Evolutionary conservation across 345 rosid genomes (phyloP), one percentile per base, ranked within the genome.

Genomic region (Garcia nutans): DNA sequence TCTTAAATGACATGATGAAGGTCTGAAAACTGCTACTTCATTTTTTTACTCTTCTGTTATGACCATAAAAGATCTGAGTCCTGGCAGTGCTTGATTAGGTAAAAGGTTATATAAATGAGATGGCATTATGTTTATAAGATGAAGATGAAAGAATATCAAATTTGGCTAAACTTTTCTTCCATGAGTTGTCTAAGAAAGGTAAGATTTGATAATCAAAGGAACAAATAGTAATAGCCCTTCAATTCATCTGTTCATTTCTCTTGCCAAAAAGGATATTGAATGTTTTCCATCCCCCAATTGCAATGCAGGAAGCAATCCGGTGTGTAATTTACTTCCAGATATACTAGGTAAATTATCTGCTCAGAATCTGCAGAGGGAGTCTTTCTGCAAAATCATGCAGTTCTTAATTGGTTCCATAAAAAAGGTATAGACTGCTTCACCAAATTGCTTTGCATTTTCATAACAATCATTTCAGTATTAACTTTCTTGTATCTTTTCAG

Each of bases 1-100:
- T 96, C 84, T 81, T 93, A 86, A 96, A 96, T 84, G 99, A 96
- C 76, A 96, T 96, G 99, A 96, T 96, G 99, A 96, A 93, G 98
- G 98, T 96, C 50, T 19, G 80, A 74, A 47, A 70, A 52, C 78
- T 73, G 52, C 68, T 22, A 71, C 55, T 26, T 77, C 76, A 58
- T 74, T 41, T 62, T 55, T 76, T 56, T 72, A 26, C 23, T 72
- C 28, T 69, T 77, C 65, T 16, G 37, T 72, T 49, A n/a, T 63
- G 33, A 67, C 58, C 72, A 59, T 68, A 76, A 42, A 75, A 24
- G 60, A 60, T 54, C 80, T 83, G 62, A 86, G 80, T 74, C 15
- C 80, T 44, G 79, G 42, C 56, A 45, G 74, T 78, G 71, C 84
- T 68, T 84, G 74, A 67, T 77, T 82, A 96, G 99, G 99, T 96